Evolutionary conservation across 2,329 filamentous ascomycete genomes (phyloP), one percentile per base, ranked within the genome.

Genomic region (Alternaria panax): DNA sequence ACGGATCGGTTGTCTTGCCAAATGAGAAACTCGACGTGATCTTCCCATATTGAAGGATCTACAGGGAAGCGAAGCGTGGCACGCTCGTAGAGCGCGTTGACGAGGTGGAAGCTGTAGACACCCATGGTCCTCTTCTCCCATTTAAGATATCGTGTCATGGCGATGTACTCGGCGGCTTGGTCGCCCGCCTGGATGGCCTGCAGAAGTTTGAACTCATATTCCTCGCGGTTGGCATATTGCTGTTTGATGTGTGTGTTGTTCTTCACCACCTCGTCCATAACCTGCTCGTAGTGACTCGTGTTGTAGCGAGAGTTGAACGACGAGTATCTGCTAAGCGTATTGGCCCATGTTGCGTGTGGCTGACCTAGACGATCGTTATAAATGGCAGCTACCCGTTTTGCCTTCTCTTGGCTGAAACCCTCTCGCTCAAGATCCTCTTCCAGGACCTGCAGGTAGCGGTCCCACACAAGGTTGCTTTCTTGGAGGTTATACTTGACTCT

Each of bases 401-500:
- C 82, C 55, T 84, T 84, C 11, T 75, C 86, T 82, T 72, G 86
- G 80, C 65, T 70, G 47, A 69, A 84, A 71, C 66, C 86, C 74
- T 66, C 86, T 77, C 53, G 84, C 80, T 79, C 83, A 20, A 93
- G 83, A 65, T 91, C 86, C 65, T 91, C 86, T 75, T 90, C 83
- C 74, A 93, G 84, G 46, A 92, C 85, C 54, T 88, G 87, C 42
- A 92, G 83, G 85, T 91, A 94, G 64, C 89, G 87, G 72, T 93
- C 87, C 92, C 92, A 96, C 11, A 95, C 84, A 57, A 88, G 78
- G 73, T 93, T 89, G 72, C 92, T 94, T 75, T 93, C 90, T 72
- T 86, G 86, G 58, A 95, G 81, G 61, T 91, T 89, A 77, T 89
- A 92, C 72, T 89, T 87, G 53, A 91, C 91, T 41, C 87, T 86